Percentiles rank a stretch among this genome's conserved stretches.
phyloP scores from a whole-genome alignment of 257 asterid genomes.

The Plantago major region DNA sequence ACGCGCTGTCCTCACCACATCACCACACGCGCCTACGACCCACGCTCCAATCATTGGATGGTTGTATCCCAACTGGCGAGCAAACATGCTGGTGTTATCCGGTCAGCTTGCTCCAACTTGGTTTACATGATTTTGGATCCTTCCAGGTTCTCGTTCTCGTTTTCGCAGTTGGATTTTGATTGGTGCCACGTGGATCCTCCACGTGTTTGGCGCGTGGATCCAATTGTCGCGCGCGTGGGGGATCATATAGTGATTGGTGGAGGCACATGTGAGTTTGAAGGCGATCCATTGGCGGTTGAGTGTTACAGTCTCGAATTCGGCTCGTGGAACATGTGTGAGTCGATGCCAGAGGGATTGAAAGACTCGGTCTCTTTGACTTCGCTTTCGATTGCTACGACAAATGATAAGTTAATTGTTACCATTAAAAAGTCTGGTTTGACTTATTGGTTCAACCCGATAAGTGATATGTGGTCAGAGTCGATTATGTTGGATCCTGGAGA shows the following conservation, averaged over 20 bases:
- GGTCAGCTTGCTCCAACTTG: slow-evolving; percentile 35
- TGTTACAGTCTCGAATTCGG: slow-evolving; percentile 19
- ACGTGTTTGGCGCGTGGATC: slow-evolving; percentile 38
- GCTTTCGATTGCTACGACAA: slow-evolving; percentile 36
- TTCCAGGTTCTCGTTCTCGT: slow-evolving; percentile 31
- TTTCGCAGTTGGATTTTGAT: slow-evolving; percentile 23
- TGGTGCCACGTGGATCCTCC: slow-evolving; percentile 42
- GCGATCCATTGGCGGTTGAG: slow-evolving; percentile 41
- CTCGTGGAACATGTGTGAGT: slow-evolving; percentile 30
- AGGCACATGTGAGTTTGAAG: slow-evolving; percentile 44
- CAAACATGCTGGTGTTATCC: slow-evolving; percentile 18
- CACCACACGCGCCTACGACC: slow-evolving; percentile 38
- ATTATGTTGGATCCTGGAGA: slow-evolving; percentile 24
- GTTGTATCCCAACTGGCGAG: slow-evolving; percentile 23
- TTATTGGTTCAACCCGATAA: slow-evolving; percentile 31
- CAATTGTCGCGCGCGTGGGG: slow-evolving; percentile 39
- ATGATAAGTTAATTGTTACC: slow-evolving; percentile 30
- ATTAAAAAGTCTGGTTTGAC: slow-evolving; percentile 35
- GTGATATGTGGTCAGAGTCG: slow-evolving; percentile 30
- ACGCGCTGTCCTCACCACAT: slow-evolving; percentile 28
- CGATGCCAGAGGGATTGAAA: slow-evolving; percentile 35
- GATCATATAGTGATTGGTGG: slow-evolving; percentile 39
- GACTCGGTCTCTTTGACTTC: slow-evolving; percentile 38
- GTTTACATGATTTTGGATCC: slow-evolving; percentile 34
- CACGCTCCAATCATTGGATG: slow-evolving; percentile 42